Evolutionary conservation across 345 rosid genomes (phyloP).

Genomic region (Orychophragmus violaceus): DNA sequence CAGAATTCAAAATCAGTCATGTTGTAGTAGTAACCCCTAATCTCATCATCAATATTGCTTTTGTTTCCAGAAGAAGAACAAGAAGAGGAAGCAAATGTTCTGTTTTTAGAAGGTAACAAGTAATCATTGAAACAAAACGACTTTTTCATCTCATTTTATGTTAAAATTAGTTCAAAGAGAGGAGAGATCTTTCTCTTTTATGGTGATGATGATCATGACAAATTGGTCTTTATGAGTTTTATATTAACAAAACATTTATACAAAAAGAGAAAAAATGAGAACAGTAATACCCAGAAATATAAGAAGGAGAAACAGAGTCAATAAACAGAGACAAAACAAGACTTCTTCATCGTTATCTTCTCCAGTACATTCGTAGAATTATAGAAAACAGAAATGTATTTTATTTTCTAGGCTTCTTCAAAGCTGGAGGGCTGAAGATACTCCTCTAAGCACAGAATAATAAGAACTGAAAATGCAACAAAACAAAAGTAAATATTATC

Average conservation of each 20-base stretch:
- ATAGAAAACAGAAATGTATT: background rate
- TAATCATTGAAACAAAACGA: slow-evolving; percentile 7
- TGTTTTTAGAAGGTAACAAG: slow-evolving; percentile 33
- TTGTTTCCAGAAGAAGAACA: slow-evolving; percentile 22
- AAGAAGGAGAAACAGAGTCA: slow-evolving; percentile 1
- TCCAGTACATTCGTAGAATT: background rate
- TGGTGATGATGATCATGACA: background rate
- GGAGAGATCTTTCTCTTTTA: background rate
- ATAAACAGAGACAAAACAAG: background rate
- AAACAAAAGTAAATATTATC: background rate
- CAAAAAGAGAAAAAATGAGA: background rate
- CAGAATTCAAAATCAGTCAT: background rate
- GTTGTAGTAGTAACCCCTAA: background rate
- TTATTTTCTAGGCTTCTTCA: background rate
- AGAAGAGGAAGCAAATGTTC: slow-evolving; percentile 28
- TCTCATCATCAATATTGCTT: background rate
- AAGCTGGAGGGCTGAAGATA: background rate
- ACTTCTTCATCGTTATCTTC: background rate
- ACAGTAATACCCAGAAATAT: no score
- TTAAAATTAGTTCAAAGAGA: slow-evolving; percentile 1
- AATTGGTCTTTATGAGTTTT: background rate
- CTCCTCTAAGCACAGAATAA: slow-evolving; percentile 21
- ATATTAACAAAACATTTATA: background rate
- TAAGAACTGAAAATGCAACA: slow-evolving; percentile 21
- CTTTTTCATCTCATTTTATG: slow-evolving; percentile 7